Base-by-base conservation (phyloP, 495 filamentous ascomycete species). In the Xylona heveae region DNA sequence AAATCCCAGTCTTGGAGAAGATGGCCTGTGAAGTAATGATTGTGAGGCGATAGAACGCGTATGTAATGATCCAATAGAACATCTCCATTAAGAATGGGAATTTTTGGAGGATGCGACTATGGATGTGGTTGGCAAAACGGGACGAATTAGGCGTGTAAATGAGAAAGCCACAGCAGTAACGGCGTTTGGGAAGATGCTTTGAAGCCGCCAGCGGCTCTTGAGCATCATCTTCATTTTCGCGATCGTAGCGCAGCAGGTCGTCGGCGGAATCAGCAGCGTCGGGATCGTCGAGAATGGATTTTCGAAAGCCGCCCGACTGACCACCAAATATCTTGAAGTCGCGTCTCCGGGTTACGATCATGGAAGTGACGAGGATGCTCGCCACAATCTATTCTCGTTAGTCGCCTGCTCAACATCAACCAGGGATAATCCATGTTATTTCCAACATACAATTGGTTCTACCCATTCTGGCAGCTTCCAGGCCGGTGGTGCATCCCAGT, bases 61-160 rank as follows among this genome's bases (percentile, higher is more conserved):
- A 75, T 29, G 71, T 76, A 19, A 69, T 49, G 27, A 68, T 69
- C 78, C 78, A 84, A 41, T 85, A 84, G 59, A 74, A 82, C 42
- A 72, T 73, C 49, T 85, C 78, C 15, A 74, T 66, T 18, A 84
- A 46, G 41, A 85, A 85, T 7, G 78, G 78, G 32, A 78, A 65
- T 38, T 66, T 71, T 22, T 61, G 54, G 5, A 85, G 55, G 15
- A 81, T 36, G 2, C 68, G 52, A 48, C 64, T 70, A 42, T 74
- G 69, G 21, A 61, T 38, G 38, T 69, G 49, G 31, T 60, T 45
- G 12, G 54, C 45, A 44, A 70, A 74, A 20, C 60, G 59, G 0
- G 64, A 63, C 1, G 69, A 61, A 40, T 74, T 70, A 2, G 64
- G 68, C 2, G 60, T 71, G 31, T 52, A 43, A 22, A 74, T 38